Evolutionary conservation across 371 early-diverging fungal species (phyloP), one percentile per base, ranked within the genome.

Genomic region (Actinomucor elegans): DNA sequence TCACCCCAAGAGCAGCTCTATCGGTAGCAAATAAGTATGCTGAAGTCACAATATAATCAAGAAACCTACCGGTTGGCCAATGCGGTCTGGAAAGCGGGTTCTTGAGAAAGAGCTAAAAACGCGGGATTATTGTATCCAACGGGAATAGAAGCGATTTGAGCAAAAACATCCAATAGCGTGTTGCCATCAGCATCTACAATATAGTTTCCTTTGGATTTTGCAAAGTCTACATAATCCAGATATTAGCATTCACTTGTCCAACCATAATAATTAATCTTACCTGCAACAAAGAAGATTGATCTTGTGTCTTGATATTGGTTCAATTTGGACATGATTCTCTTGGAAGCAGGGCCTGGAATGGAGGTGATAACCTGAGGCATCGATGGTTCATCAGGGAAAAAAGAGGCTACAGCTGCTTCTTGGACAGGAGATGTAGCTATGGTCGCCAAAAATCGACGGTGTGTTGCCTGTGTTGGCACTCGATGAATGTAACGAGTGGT

Each of bases 61-160:
- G 1, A 21, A 18, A 18, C 40, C 33, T 67, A 67, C 74, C 74
- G 55, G 66, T 86, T 86, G 8, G 81, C 80, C 31, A 85, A 59
- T 10, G 86, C 82, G 2, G 71, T 69, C 20, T 80, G 78, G 56
- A 82, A 81, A 35, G 77, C 77, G 36, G 79, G 79, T 24, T 71
- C 63, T 9, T 77, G 66, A 14, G 82, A 73, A 9, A 83, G 76
- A 11, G 77, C 67, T n/a, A 86, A 69, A n/a, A 90, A 61, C 1
- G 79, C 79, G 45, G 82, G 77, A 61, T 81, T 80, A 61, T 90
- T 90, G 71, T 90, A 90, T 3, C 90, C 90, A 24, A 90, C 55
- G 18, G 90, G 89, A 33, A 90, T 81, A 21, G 89, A 88, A n/a
- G 90, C 84, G 27, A 88, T 87, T 66, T 90, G 89, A 41, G 85